Evolutionary conservation across 805 yeast species (phyloP).

Genomic region (Myxozyma monticola): DNA sequence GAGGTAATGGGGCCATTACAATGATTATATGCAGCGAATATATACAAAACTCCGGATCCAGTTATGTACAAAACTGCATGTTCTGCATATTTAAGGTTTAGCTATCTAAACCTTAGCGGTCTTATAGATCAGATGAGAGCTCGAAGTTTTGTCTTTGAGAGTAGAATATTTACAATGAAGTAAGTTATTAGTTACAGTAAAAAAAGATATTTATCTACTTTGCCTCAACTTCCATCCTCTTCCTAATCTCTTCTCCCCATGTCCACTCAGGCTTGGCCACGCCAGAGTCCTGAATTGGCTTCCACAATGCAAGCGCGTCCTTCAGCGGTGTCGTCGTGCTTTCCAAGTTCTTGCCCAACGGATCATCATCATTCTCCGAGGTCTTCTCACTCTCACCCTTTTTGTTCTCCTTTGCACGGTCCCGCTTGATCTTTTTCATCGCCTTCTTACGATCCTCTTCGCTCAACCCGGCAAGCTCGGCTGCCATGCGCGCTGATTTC

Average conservation of each 20-base stretch:
- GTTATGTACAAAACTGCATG: too few relatives aligned
- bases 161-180: too few relatives aligned
- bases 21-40: background rate
- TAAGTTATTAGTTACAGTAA: too few relatives aligned
- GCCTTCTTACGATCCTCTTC: conserved; percentile 38
- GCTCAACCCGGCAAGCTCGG: conserved; percentile 34
- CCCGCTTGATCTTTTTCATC: conserved; percentile 44
- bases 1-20: conserved; percentile 15
- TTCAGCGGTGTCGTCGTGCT: conserved; percentile 45
- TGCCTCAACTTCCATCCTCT: too few relatives aligned
- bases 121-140: too few relatives aligned
- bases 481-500: conserved; percentile 21
- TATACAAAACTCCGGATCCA: background rate
- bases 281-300: conserved; percentile 34
- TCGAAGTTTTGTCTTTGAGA: too few relatives aligned
- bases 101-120: too few relatives aligned
- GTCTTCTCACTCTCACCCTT: conserved; percentile 38
- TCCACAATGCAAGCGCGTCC: conserved; percentile 45
- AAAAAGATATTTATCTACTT: too few relatives aligned
- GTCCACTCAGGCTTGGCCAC: conserved; percentile 1
- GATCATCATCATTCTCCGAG: conserved; percentile 46
- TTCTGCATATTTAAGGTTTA: too few relatives aligned
- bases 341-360: conserved; percentile 48
- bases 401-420: conserved; percentile 48
- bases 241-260: too few relatives aligned